Evolutionary conservation across 768 basidiomycete genomes (phyloP), one percentile per base, ranked within the genome.

Genomic region (Podaxis carcinomalis): DNA sequence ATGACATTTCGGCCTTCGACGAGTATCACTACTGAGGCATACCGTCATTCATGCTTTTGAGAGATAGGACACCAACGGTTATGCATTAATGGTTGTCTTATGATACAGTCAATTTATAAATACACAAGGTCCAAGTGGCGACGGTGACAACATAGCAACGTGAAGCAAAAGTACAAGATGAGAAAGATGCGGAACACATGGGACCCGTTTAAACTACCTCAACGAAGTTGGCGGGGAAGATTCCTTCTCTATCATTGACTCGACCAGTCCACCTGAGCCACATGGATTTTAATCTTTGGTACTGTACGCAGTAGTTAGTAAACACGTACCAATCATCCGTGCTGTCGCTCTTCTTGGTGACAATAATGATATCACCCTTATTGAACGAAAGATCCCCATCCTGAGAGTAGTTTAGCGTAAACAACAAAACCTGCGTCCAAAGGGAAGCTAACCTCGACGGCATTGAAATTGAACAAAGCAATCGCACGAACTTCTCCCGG

Each of bases 151-250:
- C 23, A 21, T n/a, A 44, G 16, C 13, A n/a, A 37, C 59, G 5
- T 7, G 27, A 28, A n/a, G 44, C 14, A 58, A 37, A 51, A 44
- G 19, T 44, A 44, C 42, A 44, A 32, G 42, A 44, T 19, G 13
- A 11, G 21, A 37, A 36, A 60, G 51, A 40, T 7, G 2, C 23
- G 27, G 11, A 3, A 50, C 16, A 36, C 3, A 4, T 0, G n/a
- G 4, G 16, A 39, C 10, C 10, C 39, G 4, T 49, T 71, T 67
- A 80, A 37, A 75, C 74, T 56, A 91, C 72, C 68, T 91, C 88
- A n/a, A 92, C 88, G 66, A 90, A 91, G 70, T 92, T 92, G 14
- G 91, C 91, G 36, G 91, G 91, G 71, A 93, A 93, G 49, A 88
- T 81, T 0, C 92, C 92, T 64, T 83, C 75, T 40, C 78, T 71